Conservation (phyloP, 805 yeast genomes). For the Tetrapisispora arboricola region DNA sequence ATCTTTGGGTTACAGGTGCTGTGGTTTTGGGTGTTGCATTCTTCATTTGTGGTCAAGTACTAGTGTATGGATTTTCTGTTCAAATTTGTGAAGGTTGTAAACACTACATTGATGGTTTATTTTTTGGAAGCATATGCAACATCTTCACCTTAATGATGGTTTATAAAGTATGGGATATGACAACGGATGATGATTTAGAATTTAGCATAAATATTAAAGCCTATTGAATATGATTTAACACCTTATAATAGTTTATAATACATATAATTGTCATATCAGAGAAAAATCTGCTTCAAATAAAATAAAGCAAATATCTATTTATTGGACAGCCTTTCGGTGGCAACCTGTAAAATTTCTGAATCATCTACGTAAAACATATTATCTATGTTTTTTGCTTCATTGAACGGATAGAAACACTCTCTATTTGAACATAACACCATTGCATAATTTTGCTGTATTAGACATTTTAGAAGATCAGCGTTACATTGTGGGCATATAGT, state of each 20-base stretch:
- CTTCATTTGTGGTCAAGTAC: constrained; percentile 70
- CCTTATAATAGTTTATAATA: neutral
- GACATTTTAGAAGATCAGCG: constrained; percentile 18
- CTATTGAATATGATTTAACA: neutral
- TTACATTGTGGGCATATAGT: constrained; percentile 23
- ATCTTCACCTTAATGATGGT: constrained; percentile 86
- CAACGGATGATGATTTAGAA: constrained; percentile 89
- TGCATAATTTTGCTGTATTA: constrained; percentile 28
- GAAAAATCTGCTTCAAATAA: too few relatives aligned
- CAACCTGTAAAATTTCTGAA: constrained; percentile 20
- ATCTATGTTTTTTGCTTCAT: constrained; percentile 14
- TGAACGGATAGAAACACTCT: constrained; percentile 24
- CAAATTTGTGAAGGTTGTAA: constrained; percentile 58
- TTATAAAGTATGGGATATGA: constrained; percentile 93
- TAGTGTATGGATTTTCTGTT: constrained; percentile 59
- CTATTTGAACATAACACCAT: constrained; percentile 23
- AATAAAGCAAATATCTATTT: neutral
- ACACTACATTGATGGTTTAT: constrained; percentile 85
- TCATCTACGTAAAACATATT: constrained; percentile 22
- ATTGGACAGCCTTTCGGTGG: constrained; percentile 6
- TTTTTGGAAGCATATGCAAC: constrained; percentile 75
- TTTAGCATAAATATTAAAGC: constrained; percentile 55
- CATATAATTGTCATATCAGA: neutral
- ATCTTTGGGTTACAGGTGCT: constrained; percentile 89
- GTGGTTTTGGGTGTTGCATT: constrained; percentile 57